phyloP scores from a whole-genome alignment of 768 basidiomycete genomes.

The Lentinula guzmanii region DNA sequence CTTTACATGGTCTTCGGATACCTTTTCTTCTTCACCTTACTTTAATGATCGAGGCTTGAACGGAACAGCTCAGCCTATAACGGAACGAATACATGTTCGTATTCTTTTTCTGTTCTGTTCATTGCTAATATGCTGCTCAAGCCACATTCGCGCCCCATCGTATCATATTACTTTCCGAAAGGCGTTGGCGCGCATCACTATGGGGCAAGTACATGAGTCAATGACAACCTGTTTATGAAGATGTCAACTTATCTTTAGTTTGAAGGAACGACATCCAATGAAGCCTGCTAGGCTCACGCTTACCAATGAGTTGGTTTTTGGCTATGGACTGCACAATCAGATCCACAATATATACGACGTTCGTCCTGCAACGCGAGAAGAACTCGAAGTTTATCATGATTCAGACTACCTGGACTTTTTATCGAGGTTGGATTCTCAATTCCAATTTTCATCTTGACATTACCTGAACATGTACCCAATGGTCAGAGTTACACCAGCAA shows the following conservation, averaged over 20 bases:
- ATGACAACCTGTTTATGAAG: background rate
- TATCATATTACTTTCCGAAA: constrained; percentile 95
- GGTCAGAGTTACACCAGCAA: constrained; percentile 73
- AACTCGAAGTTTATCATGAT: constrained; percentile 90
- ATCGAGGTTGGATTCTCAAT: constrained; percentile 52
- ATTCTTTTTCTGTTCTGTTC: background rate
- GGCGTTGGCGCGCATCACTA: constrained; percentile 95
- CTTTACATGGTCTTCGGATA: constrained; percentile 16
- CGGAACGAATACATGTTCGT: constrained; percentile 72
- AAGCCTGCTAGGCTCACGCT: constrained; percentile 95
- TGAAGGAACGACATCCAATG: constrained; percentile 96
- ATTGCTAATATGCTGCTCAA: constrained; percentile 16
- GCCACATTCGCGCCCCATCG: constrained; percentile 83
- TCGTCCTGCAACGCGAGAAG: constrained; percentile 80
- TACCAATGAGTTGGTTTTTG: constrained; percentile 93
- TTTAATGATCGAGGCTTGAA: constrained; percentile 70
- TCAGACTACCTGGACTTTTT: constrained; percentile 94
- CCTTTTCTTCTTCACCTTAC: constrained; percentile 70
- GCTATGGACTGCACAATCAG: constrained; percentile 92
- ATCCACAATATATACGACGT: constrained; percentile 92
- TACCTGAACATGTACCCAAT: background rate
- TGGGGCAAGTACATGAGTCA: constrained; percentile 53
- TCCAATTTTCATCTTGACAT: background rate
- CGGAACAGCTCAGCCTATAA: constrained; percentile 72
- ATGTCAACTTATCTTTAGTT: background rate